A percentile compares a stretch with the other conserved stretches of the same genome.
Evolutionary conservation across 2,329 filamentous ascomycete species (phyloP).

Genomic region (Alternaria brassicae): DNA sequence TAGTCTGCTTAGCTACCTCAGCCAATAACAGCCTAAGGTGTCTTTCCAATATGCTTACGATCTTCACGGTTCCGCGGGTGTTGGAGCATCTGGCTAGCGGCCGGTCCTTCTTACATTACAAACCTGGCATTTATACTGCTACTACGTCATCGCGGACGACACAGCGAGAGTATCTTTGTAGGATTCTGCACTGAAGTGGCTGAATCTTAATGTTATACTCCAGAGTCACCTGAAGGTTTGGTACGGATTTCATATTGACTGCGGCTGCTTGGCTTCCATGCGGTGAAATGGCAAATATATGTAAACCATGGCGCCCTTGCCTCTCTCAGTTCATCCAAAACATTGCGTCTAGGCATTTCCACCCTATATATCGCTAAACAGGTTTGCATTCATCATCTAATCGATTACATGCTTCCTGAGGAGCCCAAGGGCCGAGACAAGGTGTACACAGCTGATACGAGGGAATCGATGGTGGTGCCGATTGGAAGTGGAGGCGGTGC

Average conservation of each 20-base stretch:
- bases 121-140: conserved; percentile 1
- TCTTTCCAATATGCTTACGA: conserved; percentile 6
- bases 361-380: background rate
- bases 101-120: conserved; percentile 7
- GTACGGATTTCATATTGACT: background rate
- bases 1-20: background rate
- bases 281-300: conserved; percentile 1
- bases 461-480: conserved; percentile 41
- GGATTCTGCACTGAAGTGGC: background rate
- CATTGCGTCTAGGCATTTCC: background rate
- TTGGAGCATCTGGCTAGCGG: background rate
- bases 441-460: conserved; percentile 28
- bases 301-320: background rate
- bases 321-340: background rate
- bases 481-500: conserved; percentile 45
- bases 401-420: conserved; percentile 23
- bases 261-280: background rate
- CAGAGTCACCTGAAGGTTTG: background rate
- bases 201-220: background rate
- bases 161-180: background rate
- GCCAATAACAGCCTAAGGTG: background rate
- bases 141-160: background rate
- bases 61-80: background rate
- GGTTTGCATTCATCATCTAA: background rate
- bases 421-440: conserved; percentile 37